Percentiles rank a stretch among this genome's conserved stretches.
Evolutionary conservation across 805 yeast species (phyloP).

Genomic region (Saturnispora hagleri): DNA sequence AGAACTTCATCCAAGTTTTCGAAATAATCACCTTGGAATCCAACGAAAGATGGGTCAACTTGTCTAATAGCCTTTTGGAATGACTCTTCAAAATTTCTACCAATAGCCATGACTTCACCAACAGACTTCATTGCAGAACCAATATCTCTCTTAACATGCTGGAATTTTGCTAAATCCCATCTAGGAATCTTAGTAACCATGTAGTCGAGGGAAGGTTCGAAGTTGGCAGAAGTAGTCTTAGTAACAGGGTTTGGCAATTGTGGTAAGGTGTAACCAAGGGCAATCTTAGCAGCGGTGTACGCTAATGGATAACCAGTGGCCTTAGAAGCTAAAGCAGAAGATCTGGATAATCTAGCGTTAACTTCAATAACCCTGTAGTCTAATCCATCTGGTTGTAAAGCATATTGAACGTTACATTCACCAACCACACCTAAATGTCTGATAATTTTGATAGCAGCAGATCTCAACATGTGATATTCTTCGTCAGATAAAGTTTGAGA

Average conservation of each 20-base stretch:
- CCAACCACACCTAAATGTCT: conserved; percentile 98
- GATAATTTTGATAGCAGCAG: conserved; percentile 94
- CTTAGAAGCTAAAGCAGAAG: conserved; percentile 98
- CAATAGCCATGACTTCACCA: conserved; percentile 98
- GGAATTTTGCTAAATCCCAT: conserved; percentile 96
- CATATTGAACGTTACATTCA: conserved; percentile 97
- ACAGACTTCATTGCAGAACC: conserved; percentile 97
- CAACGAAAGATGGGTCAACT: conserved; percentile 82
- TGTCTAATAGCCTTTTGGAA: conserved; percentile 97
- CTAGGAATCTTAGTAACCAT: conserved; percentile 97
- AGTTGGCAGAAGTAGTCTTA: conserved; percentile 87
- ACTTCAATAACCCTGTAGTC: conserved; percentile 98
- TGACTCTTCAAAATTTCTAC: conserved; percentile 95
- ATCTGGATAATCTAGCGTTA: conserved; percentile 93
- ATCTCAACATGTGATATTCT: conserved; percentile 95
- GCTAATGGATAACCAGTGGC: conserved; percentile 99
- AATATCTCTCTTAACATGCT: conserved; percentile 78
- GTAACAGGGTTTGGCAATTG: conserved; percentile 92
- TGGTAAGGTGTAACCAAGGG: conserved; percentile 83
- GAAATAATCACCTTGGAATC: conserved; percentile 79
- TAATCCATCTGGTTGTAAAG: conserved; percentile 84
- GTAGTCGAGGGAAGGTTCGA: conserved; percentile 95
- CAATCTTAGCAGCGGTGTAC: conserved; percentile 94
- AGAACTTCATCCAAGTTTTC: conserved; percentile 72
- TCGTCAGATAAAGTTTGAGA: conserved; percentile 95